These are phyloP conservation scores for Austroboletus eburneus DNA, from an alignment of 768 basidiomycete genomes.

Conservation along the genomic window DNA sequence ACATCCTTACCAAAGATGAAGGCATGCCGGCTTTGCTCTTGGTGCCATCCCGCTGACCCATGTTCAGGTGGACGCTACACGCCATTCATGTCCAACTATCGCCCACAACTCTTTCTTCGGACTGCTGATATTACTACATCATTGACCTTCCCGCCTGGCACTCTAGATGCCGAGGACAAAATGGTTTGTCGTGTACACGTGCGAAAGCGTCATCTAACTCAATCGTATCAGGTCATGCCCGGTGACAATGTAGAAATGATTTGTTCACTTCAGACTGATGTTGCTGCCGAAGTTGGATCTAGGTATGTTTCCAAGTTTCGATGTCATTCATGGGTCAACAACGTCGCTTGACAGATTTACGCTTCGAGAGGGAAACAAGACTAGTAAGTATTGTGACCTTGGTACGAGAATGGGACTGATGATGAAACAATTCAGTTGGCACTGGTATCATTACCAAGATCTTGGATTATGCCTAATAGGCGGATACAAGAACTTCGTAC, in stretches of 20 bases:
- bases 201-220: background rate
- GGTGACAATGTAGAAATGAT: constrained; percentile 97
- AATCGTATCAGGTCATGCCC: constrained; percentile 73
- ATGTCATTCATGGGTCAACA: too few relatives aligned
- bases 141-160: constrained; percentile 84
- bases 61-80: constrained; percentile 69
- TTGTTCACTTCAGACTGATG: constrained; percentile 76
- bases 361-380: constrained; percentile 91
- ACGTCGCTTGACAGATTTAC: constrained; percentile 84
- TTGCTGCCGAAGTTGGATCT: constrained; percentile 85
- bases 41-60: constrained; percentile 38
- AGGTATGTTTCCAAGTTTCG: constrained; percentile 40
- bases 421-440: constrained; percentile 54
- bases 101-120: constrained; percentile 92
- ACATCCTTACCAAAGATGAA: constrained; percentile 43
- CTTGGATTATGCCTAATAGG: constrained; percentile 39
- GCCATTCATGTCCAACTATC: constrained; percentile 91
- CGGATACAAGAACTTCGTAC: constrained; percentile 8
- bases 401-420: constrained; percentile 9
- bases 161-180: constrained; percentile 75
- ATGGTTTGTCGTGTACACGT: constrained; percentile 51
- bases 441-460: constrained; percentile 94
- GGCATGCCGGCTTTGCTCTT: constrained; percentile 33
- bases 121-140: constrained; percentile 90
- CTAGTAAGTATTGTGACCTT: constrained; percentile 47